Conservation (phyloP, 2,329 filamentous ascomycete species). For the Alternaria conjuncta region DNA sequence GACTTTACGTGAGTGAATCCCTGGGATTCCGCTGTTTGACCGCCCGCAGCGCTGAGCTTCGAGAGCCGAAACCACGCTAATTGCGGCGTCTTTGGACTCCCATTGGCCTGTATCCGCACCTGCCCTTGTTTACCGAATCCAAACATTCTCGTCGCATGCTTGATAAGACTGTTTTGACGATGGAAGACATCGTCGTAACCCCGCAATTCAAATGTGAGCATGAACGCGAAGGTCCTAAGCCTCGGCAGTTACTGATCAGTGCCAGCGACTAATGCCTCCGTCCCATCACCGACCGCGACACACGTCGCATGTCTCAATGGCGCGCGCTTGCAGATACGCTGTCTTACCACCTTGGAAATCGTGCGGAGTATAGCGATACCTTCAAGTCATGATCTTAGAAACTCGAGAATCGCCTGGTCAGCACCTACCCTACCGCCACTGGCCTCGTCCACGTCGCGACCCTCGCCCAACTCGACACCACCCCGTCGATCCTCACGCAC, state of each 20-base stretch:
- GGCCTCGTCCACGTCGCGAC: conserved; percentile 2
- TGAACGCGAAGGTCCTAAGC: not conserved
- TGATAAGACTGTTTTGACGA: conserved; percentile 13
- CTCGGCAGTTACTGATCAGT: conserved; percentile 10
- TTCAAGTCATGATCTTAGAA: conserved; percentile 36
- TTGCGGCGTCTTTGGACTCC: conserved; percentile 15
- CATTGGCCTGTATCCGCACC: conserved; percentile 26
- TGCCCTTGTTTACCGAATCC: conserved; percentile 37
- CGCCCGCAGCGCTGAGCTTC: not conserved
- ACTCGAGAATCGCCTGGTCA: conserved; percentile 48
- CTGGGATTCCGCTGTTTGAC: not conserved
- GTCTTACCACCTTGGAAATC: conserved; percentile 44
- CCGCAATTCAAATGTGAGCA: conserved; percentile 41
- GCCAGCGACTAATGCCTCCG: conserved; percentile 40
- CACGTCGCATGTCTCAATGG: conserved; percentile 49
- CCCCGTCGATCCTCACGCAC: conserved; percentile 22
- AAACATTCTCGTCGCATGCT: conserved; percentile 27
- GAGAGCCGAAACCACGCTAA: conserved; percentile 5
- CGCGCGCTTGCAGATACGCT: conserved; percentile 50
- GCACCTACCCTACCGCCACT: conserved; percentile 17
- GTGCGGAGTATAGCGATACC: conserved; percentile 46
- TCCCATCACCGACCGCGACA: conserved; percentile 49
- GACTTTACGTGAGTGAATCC: not conserved
- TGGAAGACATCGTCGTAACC: conserved; percentile 39
- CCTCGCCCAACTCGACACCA: conserved; percentile 22